Base-by-base conservation (phyloP, 2,329 filamentous ascomycete genomes). In the Aspergillus glaucus region DNA sequence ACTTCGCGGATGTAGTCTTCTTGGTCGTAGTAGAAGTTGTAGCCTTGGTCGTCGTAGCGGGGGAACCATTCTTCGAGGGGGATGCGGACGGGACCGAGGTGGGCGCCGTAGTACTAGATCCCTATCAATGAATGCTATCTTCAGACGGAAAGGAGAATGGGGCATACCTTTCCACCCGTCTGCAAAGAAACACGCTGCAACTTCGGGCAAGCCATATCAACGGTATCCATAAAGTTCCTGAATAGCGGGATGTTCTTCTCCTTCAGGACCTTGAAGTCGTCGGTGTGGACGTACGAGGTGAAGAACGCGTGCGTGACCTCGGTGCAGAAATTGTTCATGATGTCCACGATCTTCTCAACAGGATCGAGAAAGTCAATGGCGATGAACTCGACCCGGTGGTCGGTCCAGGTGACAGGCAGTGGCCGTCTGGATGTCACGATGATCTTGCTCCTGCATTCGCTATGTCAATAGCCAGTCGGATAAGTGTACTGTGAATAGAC, bases 281-380 rank as follows among this genome's bases (percentile, higher is more conserved):
- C 59, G n/a, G 44, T 51, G 42, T 68, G 65, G 3, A 65, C 58
- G 42, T 68, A 67, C 0, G 66, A 67, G 2, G 62, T 55, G 49
- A 64, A 69, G 51, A 56, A 69, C 2, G 64, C 60, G 42, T 69
- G 65, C 0, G 66, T 68, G 5, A 68, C 62, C 10, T 58, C 53
- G 0, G 39, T 45, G 30, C 63, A 68, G 26, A 53, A 32, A 0
- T 46, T 15, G 21, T 39, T 43, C 45, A 68, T 46, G 6, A 47
- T 39, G 1, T 37, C 36, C 3, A 52, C 47, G 4, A 67, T 54
- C 3, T 45, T 45, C 4, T 60, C 52, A 2, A 55, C 45, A 0
- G 51, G 40, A 1, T 54, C 43, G 9, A 57, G 47, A 49, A 67
- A 68, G 44, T 69, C 66, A 1, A 65, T 43, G 0, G 65, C 61